phyloP scores from a whole-genome alignment of 257 asterid genomes.

The Lithospermum erythrorhizon region DNA sequence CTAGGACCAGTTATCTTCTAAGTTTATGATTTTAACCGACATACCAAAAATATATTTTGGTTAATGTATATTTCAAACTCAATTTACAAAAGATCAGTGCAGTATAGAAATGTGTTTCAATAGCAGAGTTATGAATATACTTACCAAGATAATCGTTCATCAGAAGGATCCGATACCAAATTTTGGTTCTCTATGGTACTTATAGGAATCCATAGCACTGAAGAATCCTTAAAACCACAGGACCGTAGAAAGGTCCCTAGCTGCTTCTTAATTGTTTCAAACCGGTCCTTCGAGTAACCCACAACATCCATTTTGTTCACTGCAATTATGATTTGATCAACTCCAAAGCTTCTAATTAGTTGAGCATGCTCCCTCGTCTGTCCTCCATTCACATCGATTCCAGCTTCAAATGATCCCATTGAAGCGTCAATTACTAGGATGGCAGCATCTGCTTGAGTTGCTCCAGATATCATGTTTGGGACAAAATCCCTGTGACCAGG shows the following conservation, averaged over 20 bases:
- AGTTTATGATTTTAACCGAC: background rate
- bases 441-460: slow-evolving; percentile 99
- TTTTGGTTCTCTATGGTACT: slow-evolving; percentile 95
- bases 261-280: slow-evolving; percentile 61
- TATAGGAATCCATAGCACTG: slow-evolving; percentile 66
- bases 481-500: slow-evolving; percentile 98
- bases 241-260: slow-evolving; percentile 69
- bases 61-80: too few relatives aligned
- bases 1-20: background rate
- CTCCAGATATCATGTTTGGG: slow-evolving; percentile 98
- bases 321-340: slow-evolving; percentile 74
- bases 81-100: background rate
- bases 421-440: slow-evolving; percentile 88
- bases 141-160: slow-evolving; percentile 62
- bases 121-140: slow-evolving; percentile 14
- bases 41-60: background rate
- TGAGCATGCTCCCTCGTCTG: slow-evolving; percentile 95
- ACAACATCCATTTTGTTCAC: slow-evolving; percentile 95
- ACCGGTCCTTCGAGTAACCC: slow-evolving; percentile 71
- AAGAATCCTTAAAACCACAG: slow-evolving; percentile 78
- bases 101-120: background rate
- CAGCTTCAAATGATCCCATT: slow-evolving; percentile 85
- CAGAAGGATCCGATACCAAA: slow-evolving; percentile 56
- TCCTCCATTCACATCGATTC: slow-evolving; percentile 71
- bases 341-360: slow-evolving; percentile 91